Evolutionary conservation across 352 stramenopile species (phyloP), one percentile per base, ranked within the genome.

Genomic region (Chrysophaeum taylorii): DNA sequence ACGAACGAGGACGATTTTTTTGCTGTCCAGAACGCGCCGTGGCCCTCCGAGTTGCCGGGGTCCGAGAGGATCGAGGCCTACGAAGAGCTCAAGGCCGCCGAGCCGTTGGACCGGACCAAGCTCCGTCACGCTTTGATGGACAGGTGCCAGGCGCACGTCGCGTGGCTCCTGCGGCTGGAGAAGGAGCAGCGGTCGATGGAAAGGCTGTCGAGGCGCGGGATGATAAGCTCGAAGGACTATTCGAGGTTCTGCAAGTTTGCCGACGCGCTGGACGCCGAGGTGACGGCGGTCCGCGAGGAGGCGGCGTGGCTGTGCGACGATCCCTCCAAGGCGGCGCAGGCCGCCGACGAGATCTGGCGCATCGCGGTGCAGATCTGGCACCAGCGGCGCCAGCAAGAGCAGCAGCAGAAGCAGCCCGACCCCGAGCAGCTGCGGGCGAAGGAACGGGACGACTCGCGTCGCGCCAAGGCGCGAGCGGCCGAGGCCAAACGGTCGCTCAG

Each of bases 361-460:
- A 66, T 66, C 27, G 57, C 57, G 33, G 57, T 66, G 31, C 57
- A 66, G 36, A 66, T 66, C 18, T 66, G 57, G 57, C 31, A 66
- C 33, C 57, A 66, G 36, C 31, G 57, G 14, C 57, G 57, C 7
- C 48, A 60, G 21, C 7, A 60, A 31, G 21, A 60, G 9, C 7
- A 18, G 45, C 18, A 57, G 45, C 9, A 27, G 12, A 12, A 57
- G 45, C 9, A 27, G 9, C 9, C 31, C 9, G 45, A 57, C 23
- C 7, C 45, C 12, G 45, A 57, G 23, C 9, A 57, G 45, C 9
- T 5, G 45, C 18, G 18, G 45, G 23, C 9, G 9, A 27, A 12
- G 23, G 5, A 57, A 25, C n/a, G 5, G 9, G 31, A 57, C 45
- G 45, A 18, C 18, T 57, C 45, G 45, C 18, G 5, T 25, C 18